Evolutionary conservation across 495 filamentous ascomycete genomes (phyloP), one percentile per base, ranked within the genome.

Genomic region (Penicillium fimorum): DNA sequence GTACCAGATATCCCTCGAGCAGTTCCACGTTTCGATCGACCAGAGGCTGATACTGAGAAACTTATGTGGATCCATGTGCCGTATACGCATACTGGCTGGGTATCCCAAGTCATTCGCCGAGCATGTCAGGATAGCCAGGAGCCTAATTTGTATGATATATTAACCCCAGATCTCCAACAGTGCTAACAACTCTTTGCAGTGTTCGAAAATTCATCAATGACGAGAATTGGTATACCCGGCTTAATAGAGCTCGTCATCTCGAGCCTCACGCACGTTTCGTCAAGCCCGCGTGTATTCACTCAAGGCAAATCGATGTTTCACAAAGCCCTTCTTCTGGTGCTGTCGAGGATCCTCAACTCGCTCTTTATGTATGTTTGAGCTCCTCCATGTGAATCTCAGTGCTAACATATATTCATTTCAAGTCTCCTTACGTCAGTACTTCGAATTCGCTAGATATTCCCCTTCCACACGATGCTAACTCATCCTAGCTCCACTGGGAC

Each of bases 61-160:
- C 78, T 87, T 35, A 76, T 82, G 51, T 89, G 85, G 86, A 80
- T 87, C 37, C 86, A 89, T 62, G 66, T 87, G 27, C 84, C 84
- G 0, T 88, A 80, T 56, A 88, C 81, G 4, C 84, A 87, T 65
- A 80, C 85, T 3, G 76, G 78, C 7, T 89, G 85, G 85, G 85
- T 87, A 12, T 82, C 80, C 24, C 62, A 57, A 20, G 55, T 69
- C 13, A 65, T 69, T 6, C 55, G 60, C 0, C 61, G 56, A 5
- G 59, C 60, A 4, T 63, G 59, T 29, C 46, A 62, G n/a, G 66
- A 63, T 35, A 55, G 66, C 58, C 73, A 63, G 58, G 67, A 64
- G 2, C 49, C 66, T 8, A 55, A 61, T 25, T 69, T 72, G 73
- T 74, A 59, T 1, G 3, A 17, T 6, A 25, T 12, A 13, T 56